phyloP scores from a whole-genome alignment of 2,329 filamentous ascomycete genomes.

The Ophiostoma pallidulum region DNA sequence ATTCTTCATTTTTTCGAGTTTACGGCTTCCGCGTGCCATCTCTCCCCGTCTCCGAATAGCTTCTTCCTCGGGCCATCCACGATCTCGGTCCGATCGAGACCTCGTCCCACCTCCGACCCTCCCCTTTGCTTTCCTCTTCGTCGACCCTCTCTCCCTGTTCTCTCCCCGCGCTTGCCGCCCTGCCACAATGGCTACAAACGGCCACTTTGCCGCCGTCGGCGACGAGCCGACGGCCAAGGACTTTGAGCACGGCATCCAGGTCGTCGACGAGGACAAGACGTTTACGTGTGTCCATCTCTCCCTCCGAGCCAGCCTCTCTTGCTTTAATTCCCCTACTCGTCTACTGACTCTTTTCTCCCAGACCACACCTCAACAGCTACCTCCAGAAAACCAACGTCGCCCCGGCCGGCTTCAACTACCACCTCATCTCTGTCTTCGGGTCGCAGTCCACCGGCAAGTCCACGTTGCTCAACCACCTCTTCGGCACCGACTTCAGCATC shows the following conservation, averaged over 20 bases:
- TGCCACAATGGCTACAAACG: slow-evolving; percentile 51
- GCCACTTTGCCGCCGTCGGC: slow-evolving; percentile 69
- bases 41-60: background rate
- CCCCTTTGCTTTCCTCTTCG: background rate
- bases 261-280: slow-evolving; percentile 90
- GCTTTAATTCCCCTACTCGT: background rate
- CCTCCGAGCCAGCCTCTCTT: too few species aligned
- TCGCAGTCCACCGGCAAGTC: slow-evolving; percentile 98
- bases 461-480: slow-evolving; percentile 89
- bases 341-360: slow-evolving; percentile 29
- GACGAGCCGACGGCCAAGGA: slow-evolving; percentile 52
- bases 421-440: slow-evolving; percentile 96
- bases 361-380: slow-evolving; percentile 70
- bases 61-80: background rate
- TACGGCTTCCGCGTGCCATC: background rate
- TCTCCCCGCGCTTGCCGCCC: background rate
- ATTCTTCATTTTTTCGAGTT: background rate
- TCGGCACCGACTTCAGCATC: slow-evolving; percentile 91
- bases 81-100: background rate
- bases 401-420: slow-evolving; percentile 94
- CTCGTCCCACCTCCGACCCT: background rate
- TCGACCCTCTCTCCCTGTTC: background rate
- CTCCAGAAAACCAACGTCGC: slow-evolving; percentile 71
- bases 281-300: slow-evolving; percentile 67
- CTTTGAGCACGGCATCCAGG: slow-evolving; percentile 92